A percentile compares a stretch with the other conserved stretches of the same genome.
phyloP scores from a whole-genome alignment of 305 asterid species.

The Andrographis paniculata region DNA sequence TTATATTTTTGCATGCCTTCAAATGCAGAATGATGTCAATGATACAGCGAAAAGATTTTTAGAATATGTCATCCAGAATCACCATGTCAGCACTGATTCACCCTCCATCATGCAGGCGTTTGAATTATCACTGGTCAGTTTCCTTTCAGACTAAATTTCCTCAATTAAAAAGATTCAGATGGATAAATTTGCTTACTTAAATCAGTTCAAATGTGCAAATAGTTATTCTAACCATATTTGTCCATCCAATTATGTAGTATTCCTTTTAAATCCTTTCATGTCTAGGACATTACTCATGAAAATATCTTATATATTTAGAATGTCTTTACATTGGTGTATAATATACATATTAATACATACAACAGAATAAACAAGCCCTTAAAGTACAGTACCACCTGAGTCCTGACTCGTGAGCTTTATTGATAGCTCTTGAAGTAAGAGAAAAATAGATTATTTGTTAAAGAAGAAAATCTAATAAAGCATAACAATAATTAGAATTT shows the following conservation, averaged over 20 bases:
- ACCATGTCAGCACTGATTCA: slow-evolving; percentile 52
- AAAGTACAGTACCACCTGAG: too few species aligned
- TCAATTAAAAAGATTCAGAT: background rate
- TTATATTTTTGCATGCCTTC: slow-evolving; percentile 16
- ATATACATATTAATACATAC: too few species aligned
- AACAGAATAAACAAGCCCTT: too few species aligned
- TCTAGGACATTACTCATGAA: too few species aligned
- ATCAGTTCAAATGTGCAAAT: background rate
- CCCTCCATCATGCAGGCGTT: slow-evolving; percentile 62
- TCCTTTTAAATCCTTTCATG: background rate
- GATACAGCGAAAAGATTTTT: slow-evolving; percentile 34
- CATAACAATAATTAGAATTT: too few species aligned
- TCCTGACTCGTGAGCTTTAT: too few species aligned
- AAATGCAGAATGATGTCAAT: slow-evolving; percentile 65
- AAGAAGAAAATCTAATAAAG: background rate
- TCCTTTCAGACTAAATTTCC: slow-evolving; percentile 11
- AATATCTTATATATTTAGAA: too few species aligned
- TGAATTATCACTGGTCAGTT: slow-evolving; percentile 81
- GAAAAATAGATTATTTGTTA: background rate
- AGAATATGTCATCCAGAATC: slow-evolving; percentile 69
- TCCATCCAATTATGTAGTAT: background rate
- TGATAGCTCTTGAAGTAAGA: background rate
- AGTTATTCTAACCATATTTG: background rate
- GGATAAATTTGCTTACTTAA: background rate
- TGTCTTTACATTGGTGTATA: too few species aligned